Evolutionary conservation across 2,329 filamentous ascomycete genomes (phyloP).

Genomic region (Chaetothyriales sp.): DNA sequence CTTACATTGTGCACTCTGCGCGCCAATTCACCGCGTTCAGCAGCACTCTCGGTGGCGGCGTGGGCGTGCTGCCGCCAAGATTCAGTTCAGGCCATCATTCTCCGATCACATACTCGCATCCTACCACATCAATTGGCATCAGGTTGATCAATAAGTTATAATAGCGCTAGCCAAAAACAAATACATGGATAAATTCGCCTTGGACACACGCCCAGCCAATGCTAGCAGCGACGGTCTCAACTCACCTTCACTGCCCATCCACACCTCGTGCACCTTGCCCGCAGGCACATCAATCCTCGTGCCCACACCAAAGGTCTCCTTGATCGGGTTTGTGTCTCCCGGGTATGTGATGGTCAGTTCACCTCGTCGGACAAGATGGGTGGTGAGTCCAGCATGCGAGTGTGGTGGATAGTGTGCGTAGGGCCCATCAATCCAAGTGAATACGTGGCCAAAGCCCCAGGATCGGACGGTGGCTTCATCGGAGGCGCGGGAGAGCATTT

Average conservation of each 20-base stretch:
- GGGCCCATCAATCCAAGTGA: slow-evolving; percentile 49
- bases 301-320: slow-evolving; percentile 43
- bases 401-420: slow-evolving; percentile 48
- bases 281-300: slow-evolving; percentile 45
- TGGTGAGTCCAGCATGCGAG: slow-evolving; percentile 41
- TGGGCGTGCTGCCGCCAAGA: no score
- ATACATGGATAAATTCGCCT: no score
- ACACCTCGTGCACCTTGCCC: slow-evolving; percentile 44
- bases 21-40: no score
- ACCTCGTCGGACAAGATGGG: slow-evolving; percentile 46
- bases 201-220: no score
- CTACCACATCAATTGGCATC: no score
- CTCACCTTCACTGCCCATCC: slow-evolving; percentile 38
- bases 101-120: no score
- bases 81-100: no score
- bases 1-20: no score
- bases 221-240: not conserved
- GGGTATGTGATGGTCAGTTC: slow-evolving; percentile 46
- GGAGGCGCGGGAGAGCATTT: slow-evolving; percentile 22
- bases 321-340: slow-evolving; percentile 34
- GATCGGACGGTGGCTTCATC: slow-evolving; percentile 41
- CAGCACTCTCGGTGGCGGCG: no score
- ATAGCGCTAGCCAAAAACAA: no score
- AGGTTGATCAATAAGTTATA: no score
- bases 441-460: slow-evolving; percentile 48